Percentiles rank a stretch among this genome's conserved stretches.
These are phyloP conservation scores for Kockovaella imperatae DNA, from an alignment of 768 basidiomycete species.

Conservation along the genomic window DNA sequence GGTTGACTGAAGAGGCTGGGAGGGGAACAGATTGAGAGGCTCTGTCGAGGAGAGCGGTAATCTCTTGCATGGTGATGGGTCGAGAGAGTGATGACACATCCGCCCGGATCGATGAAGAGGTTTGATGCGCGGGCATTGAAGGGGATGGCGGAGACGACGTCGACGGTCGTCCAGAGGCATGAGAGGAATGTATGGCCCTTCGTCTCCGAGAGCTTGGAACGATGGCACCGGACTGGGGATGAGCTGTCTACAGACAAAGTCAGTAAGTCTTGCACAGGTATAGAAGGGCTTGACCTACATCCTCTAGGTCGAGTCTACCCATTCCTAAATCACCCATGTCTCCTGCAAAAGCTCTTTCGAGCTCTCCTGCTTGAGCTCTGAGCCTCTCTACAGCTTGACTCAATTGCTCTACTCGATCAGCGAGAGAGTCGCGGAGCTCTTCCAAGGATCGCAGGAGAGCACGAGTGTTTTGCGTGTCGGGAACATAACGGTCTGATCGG, in stretches of 20 bases:
- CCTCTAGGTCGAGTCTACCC: neutral
- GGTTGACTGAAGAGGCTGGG: too few relatives aligned
- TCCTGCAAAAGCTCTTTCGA: constrained; percentile 14
- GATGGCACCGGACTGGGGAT: too few relatives aligned
- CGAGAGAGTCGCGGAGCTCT: constrained; percentile 16
- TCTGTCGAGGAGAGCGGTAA: too few relatives aligned
- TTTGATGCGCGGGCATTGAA: neutral
- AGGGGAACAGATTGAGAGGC: too few relatives aligned
- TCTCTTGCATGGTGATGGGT: too few relatives aligned
- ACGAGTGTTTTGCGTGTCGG: too few relatives aligned
- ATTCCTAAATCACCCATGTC: neutral
- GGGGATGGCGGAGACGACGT: neutral
- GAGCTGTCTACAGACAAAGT: neutral
- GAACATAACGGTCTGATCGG: too few relatives aligned
- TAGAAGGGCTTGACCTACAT: neutral
- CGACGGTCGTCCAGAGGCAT: neutral
- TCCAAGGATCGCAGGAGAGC: constrained; percentile 20
- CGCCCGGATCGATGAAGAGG: neutral
- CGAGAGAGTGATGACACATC: neutral
- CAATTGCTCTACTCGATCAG: constrained; percentile 13
- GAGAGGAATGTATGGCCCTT: neutral
- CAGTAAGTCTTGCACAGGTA: neutral
- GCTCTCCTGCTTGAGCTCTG: constrained; percentile 14
- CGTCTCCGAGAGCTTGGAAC: neutral
- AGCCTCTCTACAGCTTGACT: constrained; percentile 20